A percentile compares a stretch with the other conserved stretches of the same genome.
phyloP scores from a whole-genome alignment of 208 protist species.

The Acanthamoeba healyi region DNA sequence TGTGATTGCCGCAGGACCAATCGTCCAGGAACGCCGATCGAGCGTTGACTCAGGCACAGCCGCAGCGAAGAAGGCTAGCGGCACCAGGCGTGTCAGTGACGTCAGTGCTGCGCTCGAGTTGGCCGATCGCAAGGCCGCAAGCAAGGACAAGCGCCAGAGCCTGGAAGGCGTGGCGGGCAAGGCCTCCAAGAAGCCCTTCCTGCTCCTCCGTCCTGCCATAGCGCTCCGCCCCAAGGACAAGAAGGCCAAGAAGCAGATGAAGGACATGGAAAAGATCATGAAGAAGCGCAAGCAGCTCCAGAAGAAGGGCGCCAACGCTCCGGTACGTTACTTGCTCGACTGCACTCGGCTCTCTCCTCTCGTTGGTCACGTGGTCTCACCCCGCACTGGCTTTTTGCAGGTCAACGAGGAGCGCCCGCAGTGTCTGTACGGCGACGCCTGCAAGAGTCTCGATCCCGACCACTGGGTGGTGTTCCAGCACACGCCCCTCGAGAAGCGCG shows the following conservation, averaged over 20 bases:
- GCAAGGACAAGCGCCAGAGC: not conserved
- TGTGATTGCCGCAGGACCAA: not conserved
- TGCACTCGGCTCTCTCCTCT: not conserved
- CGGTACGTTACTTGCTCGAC: not conserved
- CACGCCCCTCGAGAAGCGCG: conserved; percentile 38
- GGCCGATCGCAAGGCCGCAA: conserved; percentile 1
- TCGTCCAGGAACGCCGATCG: conserved; percentile 13
- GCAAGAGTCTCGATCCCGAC: conserved; percentile 38
- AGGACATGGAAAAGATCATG: conserved; percentile 58
- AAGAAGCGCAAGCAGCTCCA: conserved; percentile 45
- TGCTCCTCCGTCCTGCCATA: not conserved
- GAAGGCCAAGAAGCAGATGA: conserved; percentile 51
- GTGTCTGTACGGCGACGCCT: conserved; percentile 1
- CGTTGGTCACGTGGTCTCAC: not conserved
- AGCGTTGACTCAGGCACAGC: not conserved
- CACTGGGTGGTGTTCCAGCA: conserved; percentile 49
- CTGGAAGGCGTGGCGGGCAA: not conserved
- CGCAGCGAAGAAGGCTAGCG: conserved; percentile 2
- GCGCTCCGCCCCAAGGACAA: conserved; percentile 2
- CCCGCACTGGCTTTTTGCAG: not conserved
- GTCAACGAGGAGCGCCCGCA: conserved; percentile 42
- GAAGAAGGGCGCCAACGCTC: not conserved
- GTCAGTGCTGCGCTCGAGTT: not conserved
- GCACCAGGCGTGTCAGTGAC: not conserved
- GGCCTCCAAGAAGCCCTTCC: conserved; percentile 19